Conservation (phyloP, 208 protist species). For the Leishmania martiniquensis region DNA sequence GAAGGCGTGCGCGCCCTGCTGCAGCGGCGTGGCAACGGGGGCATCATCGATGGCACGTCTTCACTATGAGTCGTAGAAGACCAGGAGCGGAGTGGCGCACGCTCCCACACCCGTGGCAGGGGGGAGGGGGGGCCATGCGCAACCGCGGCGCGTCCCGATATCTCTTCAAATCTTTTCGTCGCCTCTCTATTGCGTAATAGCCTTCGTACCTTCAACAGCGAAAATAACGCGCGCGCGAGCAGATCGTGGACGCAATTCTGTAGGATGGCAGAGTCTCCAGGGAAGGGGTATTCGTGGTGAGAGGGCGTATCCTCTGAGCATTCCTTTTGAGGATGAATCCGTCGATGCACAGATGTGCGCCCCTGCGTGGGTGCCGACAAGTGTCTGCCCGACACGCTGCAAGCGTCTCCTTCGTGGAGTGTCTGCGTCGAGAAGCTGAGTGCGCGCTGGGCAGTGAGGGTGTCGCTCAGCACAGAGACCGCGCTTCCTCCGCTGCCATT, state of each 20-base stretch:
- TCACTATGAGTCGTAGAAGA: not conserved
- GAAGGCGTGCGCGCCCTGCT: constrained; percentile 44
- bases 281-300: not conserved
- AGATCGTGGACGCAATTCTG: not conserved
- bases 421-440: not conserved
- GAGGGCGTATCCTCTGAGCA: not conserved
- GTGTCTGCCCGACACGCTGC: not conserved
- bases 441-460: not conserved
- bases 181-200: not conserved
- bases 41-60: not conserved
- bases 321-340: not conserved
- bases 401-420: not conserved
- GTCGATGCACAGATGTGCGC: not conserved
- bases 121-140: not conserved
- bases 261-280: not conserved
- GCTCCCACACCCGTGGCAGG: not conserved
- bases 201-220: not conserved
- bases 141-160: not conserved
- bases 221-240: not conserved
- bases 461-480: too few species aligned
- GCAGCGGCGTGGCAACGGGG: constrained; percentile 1
- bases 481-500: too few species aligned
- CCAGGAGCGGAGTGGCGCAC: not conserved
- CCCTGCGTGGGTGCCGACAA: not conserved
- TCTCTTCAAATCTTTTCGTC: not conserved